These are phyloP conservation scores for Haplosporangium sp. DNA, from an alignment of 371 early-diverging fungal species.

Conservation along the genomic window DNA sequence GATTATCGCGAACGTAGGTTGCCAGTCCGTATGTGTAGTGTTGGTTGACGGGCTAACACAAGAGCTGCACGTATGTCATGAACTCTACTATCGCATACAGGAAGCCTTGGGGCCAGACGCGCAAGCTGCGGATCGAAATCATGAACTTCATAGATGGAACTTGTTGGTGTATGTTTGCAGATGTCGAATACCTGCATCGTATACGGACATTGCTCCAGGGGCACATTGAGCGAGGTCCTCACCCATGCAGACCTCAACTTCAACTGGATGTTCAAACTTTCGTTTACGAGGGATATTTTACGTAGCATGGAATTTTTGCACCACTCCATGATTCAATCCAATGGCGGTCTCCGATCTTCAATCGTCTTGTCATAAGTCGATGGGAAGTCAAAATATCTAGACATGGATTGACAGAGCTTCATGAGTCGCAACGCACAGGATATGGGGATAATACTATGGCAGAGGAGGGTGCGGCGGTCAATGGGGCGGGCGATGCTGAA, in stretches of 20 bases:
- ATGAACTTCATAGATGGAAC: conserved; percentile 47
- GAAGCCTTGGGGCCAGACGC: conserved; percentile 4
- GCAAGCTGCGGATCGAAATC: conserved; percentile 23
- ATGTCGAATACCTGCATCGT: conserved; percentile 53
- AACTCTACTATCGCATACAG: conserved; percentile 24
- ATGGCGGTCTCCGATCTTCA: conserved; percentile 58
- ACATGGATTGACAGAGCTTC: conserved; percentile 53
- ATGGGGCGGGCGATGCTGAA: not conserved
- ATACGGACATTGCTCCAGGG: conserved; percentile 56
- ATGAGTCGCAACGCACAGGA: conserved; percentile 23
- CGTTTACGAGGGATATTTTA: conserved; percentile 56
- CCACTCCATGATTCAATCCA: conserved; percentile 55
- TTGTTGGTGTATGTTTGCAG: conserved; percentile 56
- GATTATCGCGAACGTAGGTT: conserved; percentile 2
- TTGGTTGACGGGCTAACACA: conserved; percentile 14
- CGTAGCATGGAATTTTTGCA: conserved; percentile 60
- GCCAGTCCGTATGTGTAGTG: conserved; percentile 21
- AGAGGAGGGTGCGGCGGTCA: not conserved
- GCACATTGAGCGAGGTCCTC: conserved; percentile 55
- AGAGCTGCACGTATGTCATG: conserved; percentile 26
- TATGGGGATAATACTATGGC: not conserved
- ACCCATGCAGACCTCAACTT: conserved; percentile 58
- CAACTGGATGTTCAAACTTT: conserved; percentile 60
- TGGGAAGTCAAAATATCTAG: conserved; percentile 63
- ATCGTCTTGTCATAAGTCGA: conserved; percentile 59